These are phyloP conservation scores for Lentinus brumalis DNA, from an alignment of 768 basidiomycete species.

Conservation along the genomic window DNA sequence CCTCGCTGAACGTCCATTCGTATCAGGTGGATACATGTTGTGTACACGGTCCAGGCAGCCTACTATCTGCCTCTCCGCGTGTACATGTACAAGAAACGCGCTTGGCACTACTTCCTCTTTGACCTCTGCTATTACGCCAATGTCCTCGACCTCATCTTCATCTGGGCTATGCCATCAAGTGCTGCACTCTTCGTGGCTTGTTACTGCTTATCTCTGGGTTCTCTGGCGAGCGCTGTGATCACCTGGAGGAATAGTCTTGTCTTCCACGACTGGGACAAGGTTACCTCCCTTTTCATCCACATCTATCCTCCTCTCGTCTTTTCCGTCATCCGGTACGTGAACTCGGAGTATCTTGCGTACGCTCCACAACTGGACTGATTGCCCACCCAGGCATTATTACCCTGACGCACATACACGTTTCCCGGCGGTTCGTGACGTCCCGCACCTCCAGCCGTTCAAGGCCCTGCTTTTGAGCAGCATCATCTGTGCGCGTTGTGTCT, in stretches of 20 bases:
- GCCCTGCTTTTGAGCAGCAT: constrained; percentile 80
- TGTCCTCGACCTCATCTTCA: constrained; percentile 86
- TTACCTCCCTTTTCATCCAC: constrained; percentile 93
- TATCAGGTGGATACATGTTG: constrained; percentile 81
- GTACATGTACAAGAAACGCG: constrained; percentile 88
- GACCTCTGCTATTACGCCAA: constrained; percentile 94
- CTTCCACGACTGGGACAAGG: constrained; percentile 96
- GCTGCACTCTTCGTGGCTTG: constrained; percentile 85
- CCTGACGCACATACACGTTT: constrained; percentile 78
- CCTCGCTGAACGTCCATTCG: not conserved
- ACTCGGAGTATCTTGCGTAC: not conserved
- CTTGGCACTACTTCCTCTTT: constrained; percentile 94
- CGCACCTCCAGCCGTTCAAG: constrained; percentile 65
- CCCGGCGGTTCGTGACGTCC: constrained; percentile 77
- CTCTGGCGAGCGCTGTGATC: constrained; percentile 91
- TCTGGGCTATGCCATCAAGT: constrained; percentile 86
- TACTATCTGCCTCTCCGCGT: constrained; percentile 82
- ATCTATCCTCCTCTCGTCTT: constrained; percentile 91
- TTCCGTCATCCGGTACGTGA: constrained; percentile 79
- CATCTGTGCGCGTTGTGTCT: constrained; percentile 66
- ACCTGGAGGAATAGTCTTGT: constrained; percentile 99
- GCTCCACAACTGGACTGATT: not conserved
- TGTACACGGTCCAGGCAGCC: constrained; percentile 77
- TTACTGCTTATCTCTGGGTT: constrained; percentile 90
- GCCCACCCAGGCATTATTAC: constrained; percentile 75